These are phyloP conservation scores for Yarrowia sp. DNA, from an alignment of 805 yeast species.

Conservation along the genomic window DNA sequence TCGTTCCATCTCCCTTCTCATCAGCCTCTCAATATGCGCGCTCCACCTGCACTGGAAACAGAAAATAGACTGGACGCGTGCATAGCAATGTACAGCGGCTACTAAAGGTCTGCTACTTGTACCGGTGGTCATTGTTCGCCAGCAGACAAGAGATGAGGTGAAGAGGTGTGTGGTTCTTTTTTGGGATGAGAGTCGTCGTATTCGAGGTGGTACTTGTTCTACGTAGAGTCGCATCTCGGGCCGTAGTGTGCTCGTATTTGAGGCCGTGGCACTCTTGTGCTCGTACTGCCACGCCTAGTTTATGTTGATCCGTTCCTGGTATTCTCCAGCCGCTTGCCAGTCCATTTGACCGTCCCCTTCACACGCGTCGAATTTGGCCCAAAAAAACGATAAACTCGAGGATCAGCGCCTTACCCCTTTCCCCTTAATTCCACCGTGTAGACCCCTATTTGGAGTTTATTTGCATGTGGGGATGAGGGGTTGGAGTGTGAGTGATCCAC, in stretches of 20 bases:
- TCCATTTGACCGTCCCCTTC: too few species aligned
- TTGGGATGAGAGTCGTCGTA: neutral
- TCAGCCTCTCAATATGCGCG: constrained; percentile 4
- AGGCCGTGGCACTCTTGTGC: too few species aligned
- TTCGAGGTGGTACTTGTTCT: too few species aligned
- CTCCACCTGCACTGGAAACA: constrained; percentile 8
- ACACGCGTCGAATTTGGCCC: too few species aligned
- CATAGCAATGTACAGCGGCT: constrained; percentile 30
- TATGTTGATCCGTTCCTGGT: too few species aligned
- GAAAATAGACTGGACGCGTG: constrained; percentile 26
- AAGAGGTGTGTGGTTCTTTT: neutral
- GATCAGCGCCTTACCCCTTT: constrained; percentile 29
- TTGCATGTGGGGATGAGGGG: too few species aligned
- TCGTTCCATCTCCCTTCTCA: too few species aligned
- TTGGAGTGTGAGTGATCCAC: too few species aligned
- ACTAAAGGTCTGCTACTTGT: neutral
- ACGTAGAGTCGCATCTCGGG: too few species aligned
- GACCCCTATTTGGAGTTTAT: constrained; percentile 20
- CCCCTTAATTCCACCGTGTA: constrained; percentile 32
- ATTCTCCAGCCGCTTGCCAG: neutral
- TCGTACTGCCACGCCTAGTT: too few species aligned
- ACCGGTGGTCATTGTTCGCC: constrained; percentile 8
- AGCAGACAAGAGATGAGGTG: too few species aligned
- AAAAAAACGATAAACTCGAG: constrained; percentile 22
- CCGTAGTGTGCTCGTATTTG: too few species aligned